Base-by-base conservation (phyloP, 2,329 filamentous ascomycete species). In the Drechslerella stenobrocha region DNA sequence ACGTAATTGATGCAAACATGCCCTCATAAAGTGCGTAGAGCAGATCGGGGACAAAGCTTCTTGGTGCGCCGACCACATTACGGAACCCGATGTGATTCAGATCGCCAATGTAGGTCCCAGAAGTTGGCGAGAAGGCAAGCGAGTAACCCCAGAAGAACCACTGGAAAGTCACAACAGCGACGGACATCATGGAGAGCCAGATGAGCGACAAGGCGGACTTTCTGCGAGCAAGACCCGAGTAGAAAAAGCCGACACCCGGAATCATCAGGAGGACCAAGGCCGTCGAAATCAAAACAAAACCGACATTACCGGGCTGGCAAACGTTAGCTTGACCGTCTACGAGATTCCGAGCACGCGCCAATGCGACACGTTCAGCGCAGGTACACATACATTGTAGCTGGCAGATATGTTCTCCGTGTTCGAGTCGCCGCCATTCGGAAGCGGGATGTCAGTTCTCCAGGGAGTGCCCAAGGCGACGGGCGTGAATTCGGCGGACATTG, bases 61-160 rank as follows among this genome's bases (percentile, higher is more conserved):
- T 88, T 47, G 89, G 89, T 18, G 80, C 81, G 34, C 81, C 90
- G 28, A 95, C 81, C 22, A 93, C 88, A 76, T 87, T 81, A 71
- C 80, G 84, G 76, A 95, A 86, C 42, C 87, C 90, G 74, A 95
- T 84, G 79, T 95, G 92, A 71, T 83, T 78, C 23, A 95, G 79
- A 73, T 90, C 81, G 63, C 90, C 90, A 70, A 95, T 88, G 76
- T 84, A 95, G 40, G 80, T 82, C 46, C 86, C 85, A 23, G 87
- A 87, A 1, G 82, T 81, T 77, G 92, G 89, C 13, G 89, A 93
- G 76, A 91, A 93, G 47, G 88, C 84, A 8, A 93, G 78, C 2
- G 87, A 90, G 76, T 89, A 95, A 47, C 90, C 90, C 90, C 90
- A 95, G 80, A 95, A 92, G 80, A 95, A 95, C 90, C 90, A 96